Conservation (phyloP, 2,329 filamentous ascomycete species). For the Phoma sp. region DNA sequence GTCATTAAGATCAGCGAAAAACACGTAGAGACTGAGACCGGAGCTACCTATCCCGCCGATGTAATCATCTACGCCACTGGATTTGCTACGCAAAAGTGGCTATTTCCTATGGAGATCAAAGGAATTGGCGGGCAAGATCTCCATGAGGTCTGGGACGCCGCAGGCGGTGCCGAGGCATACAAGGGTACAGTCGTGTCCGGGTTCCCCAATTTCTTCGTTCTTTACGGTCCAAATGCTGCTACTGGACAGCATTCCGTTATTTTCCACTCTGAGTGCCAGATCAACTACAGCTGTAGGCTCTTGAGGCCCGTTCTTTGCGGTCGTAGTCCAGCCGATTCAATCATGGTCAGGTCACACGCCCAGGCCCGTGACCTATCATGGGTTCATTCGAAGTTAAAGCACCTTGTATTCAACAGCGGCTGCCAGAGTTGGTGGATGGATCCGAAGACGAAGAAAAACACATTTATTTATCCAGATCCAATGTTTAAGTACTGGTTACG, state of each 20-base stretch:
- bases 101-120: not conserved
- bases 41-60: not conserved
- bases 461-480: slow-evolving; percentile 1
- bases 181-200: not conserved
- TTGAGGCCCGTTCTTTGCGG: not conserved
- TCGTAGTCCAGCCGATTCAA: not conserved
- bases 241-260: slow-evolving; percentile 3
- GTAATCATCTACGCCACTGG: not conserved
- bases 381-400: not conserved
- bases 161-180: not conserved
- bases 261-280: slow-evolving; percentile 5
- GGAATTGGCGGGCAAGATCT: not conserved
- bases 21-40: not conserved
- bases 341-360: not conserved
- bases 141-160: not conserved
- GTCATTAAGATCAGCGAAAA: not conserved
- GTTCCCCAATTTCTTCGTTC: not conserved
- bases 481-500: slow-evolving; percentile 6
- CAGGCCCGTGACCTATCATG: not conserved
- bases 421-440: slow-evolving; percentile 7
- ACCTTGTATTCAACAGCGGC: slow-evolving; percentile 3
- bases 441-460: slow-evolving; percentile 4
- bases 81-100: not conserved
- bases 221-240: not conserved
- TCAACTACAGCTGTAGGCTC: slow-evolving; percentile 5